Percentiles rank a stretch among this genome's conserved stretches.
Evolutionary conservation across 1,139 yeast genomes (phyloP).

Genomic region (Kazachstania sp.): DNA sequence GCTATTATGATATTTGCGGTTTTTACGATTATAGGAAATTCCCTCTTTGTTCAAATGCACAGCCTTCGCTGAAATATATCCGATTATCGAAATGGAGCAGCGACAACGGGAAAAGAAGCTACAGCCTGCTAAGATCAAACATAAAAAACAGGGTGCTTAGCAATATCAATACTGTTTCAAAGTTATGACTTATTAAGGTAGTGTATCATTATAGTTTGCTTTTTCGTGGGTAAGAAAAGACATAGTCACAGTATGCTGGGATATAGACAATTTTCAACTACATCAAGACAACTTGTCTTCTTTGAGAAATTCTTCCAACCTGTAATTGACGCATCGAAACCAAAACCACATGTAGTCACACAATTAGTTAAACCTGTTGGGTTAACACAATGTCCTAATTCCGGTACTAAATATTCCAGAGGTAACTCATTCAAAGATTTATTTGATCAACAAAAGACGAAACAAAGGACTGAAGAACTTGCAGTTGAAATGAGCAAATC

Average conservation of each 20-base stretch:
- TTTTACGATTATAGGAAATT: no score
- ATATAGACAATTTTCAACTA: slow-evolving; percentile 25
- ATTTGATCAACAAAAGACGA: slow-evolving; percentile 42
- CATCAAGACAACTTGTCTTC: slow-evolving; percentile 26
- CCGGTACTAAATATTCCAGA: slow-evolving; percentile 16
- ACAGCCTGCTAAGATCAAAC: no score
- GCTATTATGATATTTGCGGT: no score
- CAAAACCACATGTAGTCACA: slow-evolving; percentile 32
- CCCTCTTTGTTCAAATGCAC: no score
- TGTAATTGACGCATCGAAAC: slow-evolving; percentile 30
- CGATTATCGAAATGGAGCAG: no score
- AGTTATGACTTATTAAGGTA: no score
- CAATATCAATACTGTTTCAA: no score
- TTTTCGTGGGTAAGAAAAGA: no score
- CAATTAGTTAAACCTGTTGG: slow-evolving; percentile 42
- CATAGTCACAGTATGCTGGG: background rate
- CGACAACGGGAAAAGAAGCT: background rate
- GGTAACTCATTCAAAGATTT: slow-evolving; percentile 36
- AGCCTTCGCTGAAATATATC: no score
- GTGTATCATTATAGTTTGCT: no score
- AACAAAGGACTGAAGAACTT: slow-evolving; percentile 48
- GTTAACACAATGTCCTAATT: slow-evolving; percentile 32
- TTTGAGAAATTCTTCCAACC: slow-evolving; percentile 35
- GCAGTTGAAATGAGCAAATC: slow-evolving; percentile 77
- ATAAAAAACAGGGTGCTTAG: no score